Base-by-base conservation (phyloP, 2,329 filamentous ascomycete genomes). In the Ilyonectria destructans region DNA sequence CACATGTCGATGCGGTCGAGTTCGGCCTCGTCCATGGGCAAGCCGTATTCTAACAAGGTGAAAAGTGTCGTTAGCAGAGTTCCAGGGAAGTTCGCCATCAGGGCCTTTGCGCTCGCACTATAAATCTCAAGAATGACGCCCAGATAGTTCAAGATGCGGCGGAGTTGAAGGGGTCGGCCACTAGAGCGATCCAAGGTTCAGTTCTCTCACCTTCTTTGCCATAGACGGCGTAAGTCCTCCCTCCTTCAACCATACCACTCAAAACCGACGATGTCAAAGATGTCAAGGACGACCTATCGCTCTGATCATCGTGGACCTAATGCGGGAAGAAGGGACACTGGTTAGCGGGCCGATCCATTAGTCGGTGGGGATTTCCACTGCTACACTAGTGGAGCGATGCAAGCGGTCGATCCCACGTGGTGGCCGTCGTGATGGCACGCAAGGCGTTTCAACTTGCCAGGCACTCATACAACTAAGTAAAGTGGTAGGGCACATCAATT, bases 1-100 rank as follows among this genome's bases (percentile, higher is more conserved):
- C 77, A 78, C 74, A 83, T 76, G 64, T 84, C 81, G n/a, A 83
- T 81, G 13, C 82, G 77, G 58, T 83, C 81, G 23, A 83, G 74
- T 63, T 83, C 82, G 7, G 70, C 69, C 51, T 82, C 80, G 49
- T 84, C 82, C 75, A 82, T 83, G 8, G 82, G 82, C 17, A 84
- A 69, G 5, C 80, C 79, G 68, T 83, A 82, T 64, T 82, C 80
- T 82, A 9, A 29, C 45, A 17, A 19, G 2, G 1, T 15, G 51
- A 6, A 7, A 37, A 31, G n/a, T 9, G 2, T 17, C 8, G 45
- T 72, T 17, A 71, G 43, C 10, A 31, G 5, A 26, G n/a, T 8
- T 10, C 15, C 12, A 10, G 5, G 13, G 1, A 40, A 40, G 6
- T 15, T 40, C 10, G 2, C n/a, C n/a, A 46, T 46, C 29, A n/a